phyloP scores from a whole-genome alignment of 257 asterid species.

The Jaltomata sinuosa region DNA sequence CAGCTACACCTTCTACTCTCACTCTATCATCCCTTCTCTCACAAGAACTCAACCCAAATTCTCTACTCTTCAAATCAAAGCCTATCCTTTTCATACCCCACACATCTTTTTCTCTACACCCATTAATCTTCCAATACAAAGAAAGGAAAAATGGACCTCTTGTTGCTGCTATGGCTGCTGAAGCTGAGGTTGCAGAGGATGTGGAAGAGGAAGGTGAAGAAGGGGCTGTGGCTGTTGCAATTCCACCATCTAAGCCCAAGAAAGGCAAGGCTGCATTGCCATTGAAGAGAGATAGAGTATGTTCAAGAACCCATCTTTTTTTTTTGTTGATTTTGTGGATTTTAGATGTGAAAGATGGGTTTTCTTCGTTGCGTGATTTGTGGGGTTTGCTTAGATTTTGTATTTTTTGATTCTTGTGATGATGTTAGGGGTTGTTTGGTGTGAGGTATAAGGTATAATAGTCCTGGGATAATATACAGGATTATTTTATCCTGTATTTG shows the following conservation, averaged over 20 bases:
- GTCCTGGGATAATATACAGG: no score
- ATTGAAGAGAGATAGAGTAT: constrained; percentile 75
- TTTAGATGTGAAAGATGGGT: neutral
- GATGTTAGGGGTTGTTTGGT: no score
- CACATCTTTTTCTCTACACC: constrained; percentile 3
- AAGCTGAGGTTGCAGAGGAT: constrained; percentile 42
- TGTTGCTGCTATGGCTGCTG: constrained; percentile 33
- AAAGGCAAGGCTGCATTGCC: constrained; percentile 89
- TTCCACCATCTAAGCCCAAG: constrained; percentile 62
- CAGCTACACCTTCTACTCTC: constrained; percentile 10
- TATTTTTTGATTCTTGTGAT: neutral
- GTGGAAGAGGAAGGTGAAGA: constrained; percentile 26
- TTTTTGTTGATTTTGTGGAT: neutral
- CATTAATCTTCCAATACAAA: constrained; percentile 10
- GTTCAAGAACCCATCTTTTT: neutral
- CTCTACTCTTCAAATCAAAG: constrained; percentile 8
- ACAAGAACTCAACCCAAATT: constrained; percentile 19
- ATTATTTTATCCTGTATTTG: no score
- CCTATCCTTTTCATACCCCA: constrained; percentile 2
- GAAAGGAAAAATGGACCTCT: constrained; percentile 27
- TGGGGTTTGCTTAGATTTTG: neutral
- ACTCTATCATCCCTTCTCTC: constrained; percentile 13
- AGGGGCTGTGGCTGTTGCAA: constrained; percentile 26
- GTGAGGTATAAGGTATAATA: no score
- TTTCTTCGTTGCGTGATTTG: neutral